These are phyloP conservation scores for Hibiscus trionum DNA, from an alignment of 345 rosid genomes.

Conservation along the genomic window DNA sequence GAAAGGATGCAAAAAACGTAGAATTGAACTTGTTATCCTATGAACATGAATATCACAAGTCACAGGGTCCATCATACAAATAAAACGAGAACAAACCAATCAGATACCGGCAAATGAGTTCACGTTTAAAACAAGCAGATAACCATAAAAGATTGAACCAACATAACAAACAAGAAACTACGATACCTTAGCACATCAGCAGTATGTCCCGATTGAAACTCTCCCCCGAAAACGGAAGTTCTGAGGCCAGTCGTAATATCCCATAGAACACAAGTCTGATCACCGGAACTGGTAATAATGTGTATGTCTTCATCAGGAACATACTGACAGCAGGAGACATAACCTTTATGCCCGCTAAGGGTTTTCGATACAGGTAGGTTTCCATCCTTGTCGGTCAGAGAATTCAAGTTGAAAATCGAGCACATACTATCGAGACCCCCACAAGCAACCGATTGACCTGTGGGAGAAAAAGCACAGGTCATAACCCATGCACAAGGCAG, in stretches of 20 bases:
- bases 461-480: conserved; percentile 97
- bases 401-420: conserved; percentile 86
- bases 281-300: conserved; percentile 87
- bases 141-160: neutral
- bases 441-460: conserved; percentile 90
- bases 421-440: conserved; percentile 96
- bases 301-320: conserved; percentile 88
- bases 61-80: neutral
- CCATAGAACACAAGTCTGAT: conserved; percentile 91
- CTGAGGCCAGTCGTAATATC: conserved; percentile 90
- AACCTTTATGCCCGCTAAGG: conserved; percentile 91
- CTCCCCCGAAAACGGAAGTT: conserved; percentile 95
- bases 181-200: conserved; percentile 87
- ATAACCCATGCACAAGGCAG: conserved; percentile 98
- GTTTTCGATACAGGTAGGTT: conserved; percentile 63
- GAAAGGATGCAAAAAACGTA: conserved; percentile 23
- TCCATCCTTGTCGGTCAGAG: conserved; percentile 78
- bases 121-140: neutral
- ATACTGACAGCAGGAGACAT: conserved; percentile 89
- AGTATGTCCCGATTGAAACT: conserved; percentile 95
- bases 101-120: neutral
- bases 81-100: neutral
- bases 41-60: neutral
- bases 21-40: neutral
- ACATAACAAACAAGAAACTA: neutral